Percentiles rank a stretch among this genome's conserved stretches.
These are phyloP conservation scores for Aspergillus bridgeri DNA, from an alignment of 495 filamentous ascomycete genomes.

Conservation along the genomic window DNA sequence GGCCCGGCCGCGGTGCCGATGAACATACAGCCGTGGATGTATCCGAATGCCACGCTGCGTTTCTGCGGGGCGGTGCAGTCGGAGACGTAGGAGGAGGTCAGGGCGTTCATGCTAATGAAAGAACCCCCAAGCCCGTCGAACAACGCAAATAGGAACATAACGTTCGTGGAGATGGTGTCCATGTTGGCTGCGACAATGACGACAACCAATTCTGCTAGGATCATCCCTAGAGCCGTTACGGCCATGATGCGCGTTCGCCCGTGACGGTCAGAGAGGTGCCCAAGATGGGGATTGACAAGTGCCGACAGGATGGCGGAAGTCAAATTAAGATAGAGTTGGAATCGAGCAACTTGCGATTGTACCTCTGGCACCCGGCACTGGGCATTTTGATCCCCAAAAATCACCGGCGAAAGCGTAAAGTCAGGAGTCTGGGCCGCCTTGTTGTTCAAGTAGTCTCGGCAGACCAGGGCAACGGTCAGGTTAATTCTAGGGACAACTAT, in stretches of 20 bases:
- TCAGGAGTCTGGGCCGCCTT: slow-evolving; percentile 50
- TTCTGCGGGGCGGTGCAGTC: slow-evolving; percentile 80
- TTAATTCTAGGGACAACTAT: slow-evolving; percentile 76
- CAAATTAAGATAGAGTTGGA: slow-evolving; percentile 69
- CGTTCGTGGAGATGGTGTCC: slow-evolving; percentile 64
- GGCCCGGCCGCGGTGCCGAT: slow-evolving; percentile 82
- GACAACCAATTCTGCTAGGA: slow-evolving; percentile 68
- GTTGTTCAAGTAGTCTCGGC: slow-evolving; percentile 71
- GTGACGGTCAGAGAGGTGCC: slow-evolving; percentile 82
- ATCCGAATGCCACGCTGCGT: slow-evolving; percentile 82
- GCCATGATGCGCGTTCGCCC: slow-evolving; percentile 72
- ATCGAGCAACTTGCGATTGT: slow-evolving; percentile 69
- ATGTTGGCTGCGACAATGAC: slow-evolving; percentile 72
- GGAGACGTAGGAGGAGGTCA: slow-evolving; percentile 79
- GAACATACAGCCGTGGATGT: slow-evolving; percentile 85
- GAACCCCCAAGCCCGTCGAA: slow-evolving; percentile 83
- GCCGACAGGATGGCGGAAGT: slow-evolving; percentile 69
- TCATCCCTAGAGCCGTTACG: slow-evolving; percentile 60
- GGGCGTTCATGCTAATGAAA: slow-evolving; percentile 75
- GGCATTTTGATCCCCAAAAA: slow-evolving; percentile 62
- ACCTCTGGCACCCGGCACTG: slow-evolving; percentile 74
- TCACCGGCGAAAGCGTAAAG: slow-evolving; percentile 59
- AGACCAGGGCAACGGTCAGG: slow-evolving; percentile 76
- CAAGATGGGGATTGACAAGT: slow-evolving; percentile 75
- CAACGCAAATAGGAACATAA: slow-evolving; percentile 68